Evolutionary conservation across 139 green algal species (phyloP).

Genomic region (Parachlorella kessleri): DNA sequence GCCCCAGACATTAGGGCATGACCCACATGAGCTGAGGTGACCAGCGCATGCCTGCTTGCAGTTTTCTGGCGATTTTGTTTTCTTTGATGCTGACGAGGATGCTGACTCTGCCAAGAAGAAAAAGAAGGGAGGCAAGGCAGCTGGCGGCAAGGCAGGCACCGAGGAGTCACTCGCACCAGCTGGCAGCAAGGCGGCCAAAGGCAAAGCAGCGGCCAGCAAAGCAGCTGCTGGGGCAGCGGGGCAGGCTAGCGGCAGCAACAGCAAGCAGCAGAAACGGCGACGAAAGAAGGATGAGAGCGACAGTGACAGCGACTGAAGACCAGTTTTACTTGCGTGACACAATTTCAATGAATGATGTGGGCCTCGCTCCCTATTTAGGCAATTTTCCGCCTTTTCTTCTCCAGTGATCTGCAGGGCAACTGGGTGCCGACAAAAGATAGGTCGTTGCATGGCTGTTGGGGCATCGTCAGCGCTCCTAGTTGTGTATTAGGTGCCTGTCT

Average conservation of each 20-base stretch:
- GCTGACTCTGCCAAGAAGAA: conserved; percentile 15
- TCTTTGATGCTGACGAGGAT: conserved; percentile 40
- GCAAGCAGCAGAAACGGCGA: no score
- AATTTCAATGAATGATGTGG: no score
- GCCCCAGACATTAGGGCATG: not conserved
- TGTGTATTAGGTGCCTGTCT: no score
- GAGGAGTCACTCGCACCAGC: not conserved
- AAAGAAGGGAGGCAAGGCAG: conserved; percentile 24
- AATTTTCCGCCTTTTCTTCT: no score
- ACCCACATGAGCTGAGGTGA: not conserved
- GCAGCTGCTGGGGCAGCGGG: not conserved
- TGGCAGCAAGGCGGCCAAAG: not conserved
- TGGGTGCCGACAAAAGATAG: no score
- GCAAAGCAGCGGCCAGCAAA: conserved; percentile 1
- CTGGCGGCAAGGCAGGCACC: conserved; percentile 1
- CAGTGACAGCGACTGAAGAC: no score
- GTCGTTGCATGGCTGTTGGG: no score
- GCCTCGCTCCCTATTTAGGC: no score
- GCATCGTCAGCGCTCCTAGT: no score
- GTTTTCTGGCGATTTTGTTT: conserved; percentile 21
- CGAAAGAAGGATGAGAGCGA: no score
- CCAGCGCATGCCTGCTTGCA: not conserved
- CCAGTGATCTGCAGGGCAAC: no score
- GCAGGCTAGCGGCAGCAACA: not conserved
- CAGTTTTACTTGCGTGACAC: no score